Percentiles rank a stretch among this genome's conserved stretches.
Conservation (phyloP, 2,329 filamentous ascomycete genomes). For the Penicillium sp. region DNA sequence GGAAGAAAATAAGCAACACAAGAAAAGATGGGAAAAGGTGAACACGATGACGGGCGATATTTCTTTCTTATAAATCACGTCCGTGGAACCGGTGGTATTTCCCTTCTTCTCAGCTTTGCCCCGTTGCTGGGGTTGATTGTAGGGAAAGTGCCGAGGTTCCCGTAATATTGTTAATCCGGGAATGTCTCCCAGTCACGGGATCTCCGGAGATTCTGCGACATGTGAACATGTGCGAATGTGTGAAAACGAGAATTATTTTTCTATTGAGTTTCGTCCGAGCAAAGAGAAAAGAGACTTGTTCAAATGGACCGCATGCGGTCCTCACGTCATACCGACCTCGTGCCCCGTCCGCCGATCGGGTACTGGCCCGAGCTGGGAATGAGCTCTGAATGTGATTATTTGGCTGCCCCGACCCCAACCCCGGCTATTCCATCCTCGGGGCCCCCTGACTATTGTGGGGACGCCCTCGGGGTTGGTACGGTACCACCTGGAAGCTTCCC, state of each 20-base stretch:
- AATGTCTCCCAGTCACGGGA: slow-evolving; percentile 13
- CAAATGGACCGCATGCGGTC: neutral
- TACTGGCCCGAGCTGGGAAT: neutral
- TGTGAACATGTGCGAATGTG: slow-evolving; percentile 18
- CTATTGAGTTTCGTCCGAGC: neutral
- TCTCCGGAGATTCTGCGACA: slow-evolving; percentile 6
- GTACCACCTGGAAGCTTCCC: slow-evolving; percentile 1
- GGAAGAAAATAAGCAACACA: slow-evolving; percentile 2
- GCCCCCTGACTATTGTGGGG: slow-evolving; percentile 6
- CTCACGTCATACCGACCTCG: slow-evolving; percentile 8
- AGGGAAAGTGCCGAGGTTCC: slow-evolving; percentile 17
- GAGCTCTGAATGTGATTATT: slow-evolving; percentile 10
- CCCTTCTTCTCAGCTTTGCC: slow-evolving; percentile 17
- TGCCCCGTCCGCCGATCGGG: slow-evolving; percentile 1
- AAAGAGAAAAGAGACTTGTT: neutral
- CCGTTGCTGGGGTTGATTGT: slow-evolving; percentile 11
- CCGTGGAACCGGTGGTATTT: slow-evolving; percentile 22
- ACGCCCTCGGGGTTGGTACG: slow-evolving; percentile 3
- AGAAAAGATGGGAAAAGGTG: slow-evolving; percentile 5
- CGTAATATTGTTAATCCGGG: slow-evolving; percentile 31
- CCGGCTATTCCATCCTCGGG: neutral
- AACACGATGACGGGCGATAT: slow-evolving; percentile 2
- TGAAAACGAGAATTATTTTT: no score
- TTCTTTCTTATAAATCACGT: slow-evolving; percentile 20
- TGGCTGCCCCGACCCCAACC: neutral